phyloP scores from a whole-genome alignment of 106 monocot genomes.

The Alisma plantagoaquatica region DNA sequence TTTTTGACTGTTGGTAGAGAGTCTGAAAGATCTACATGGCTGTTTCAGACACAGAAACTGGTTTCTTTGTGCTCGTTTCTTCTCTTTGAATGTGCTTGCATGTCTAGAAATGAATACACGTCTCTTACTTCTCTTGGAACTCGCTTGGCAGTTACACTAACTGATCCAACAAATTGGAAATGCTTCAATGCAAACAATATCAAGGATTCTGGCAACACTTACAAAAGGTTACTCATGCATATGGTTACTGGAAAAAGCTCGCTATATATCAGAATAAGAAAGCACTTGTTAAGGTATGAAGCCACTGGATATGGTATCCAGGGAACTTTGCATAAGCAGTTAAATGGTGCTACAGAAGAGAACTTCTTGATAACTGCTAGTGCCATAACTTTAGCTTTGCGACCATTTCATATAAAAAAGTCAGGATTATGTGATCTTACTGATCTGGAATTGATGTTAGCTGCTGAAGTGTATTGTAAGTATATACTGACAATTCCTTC shows the following conservation, averaged over 20 bases:
- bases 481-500: constrained; percentile 77
- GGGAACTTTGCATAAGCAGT: constrained; percentile 17
- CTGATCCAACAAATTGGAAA: constrained; percentile 71
- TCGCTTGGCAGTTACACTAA: constrained; percentile 54
- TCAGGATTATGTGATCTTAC: constrained; percentile 13
- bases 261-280: constrained; percentile 46
- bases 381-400: constrained; percentile 70
- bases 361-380: constrained; percentile 67
- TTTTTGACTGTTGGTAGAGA: constrained; percentile 45
- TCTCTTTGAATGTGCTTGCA: constrained; percentile 55
- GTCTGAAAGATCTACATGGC: constrained; percentile 71
- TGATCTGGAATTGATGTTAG: constrained; percentile 18
- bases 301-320: too few species aligned
- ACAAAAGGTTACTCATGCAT: constrained; percentile 45
- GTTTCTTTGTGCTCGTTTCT: constrained; percentile 53
- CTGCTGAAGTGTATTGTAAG: constrained; percentile 40
- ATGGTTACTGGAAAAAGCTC: constrained; percentile 34
- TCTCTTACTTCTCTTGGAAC: constrained; percentile 51
- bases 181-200: constrained; percentile 25
- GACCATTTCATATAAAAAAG: constrained; percentile 48
- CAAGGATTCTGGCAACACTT: constrained; percentile 26
- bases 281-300: constrained; percentile 40
- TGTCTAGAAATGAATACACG: too few species aligned
- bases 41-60: constrained; percentile 65
- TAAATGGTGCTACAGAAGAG: constrained; percentile 18